Evolutionary conservation across 306 rosid species (phyloP), one percentile per base, ranked within the genome.

Genomic region (Neltuma alba): DNA sequence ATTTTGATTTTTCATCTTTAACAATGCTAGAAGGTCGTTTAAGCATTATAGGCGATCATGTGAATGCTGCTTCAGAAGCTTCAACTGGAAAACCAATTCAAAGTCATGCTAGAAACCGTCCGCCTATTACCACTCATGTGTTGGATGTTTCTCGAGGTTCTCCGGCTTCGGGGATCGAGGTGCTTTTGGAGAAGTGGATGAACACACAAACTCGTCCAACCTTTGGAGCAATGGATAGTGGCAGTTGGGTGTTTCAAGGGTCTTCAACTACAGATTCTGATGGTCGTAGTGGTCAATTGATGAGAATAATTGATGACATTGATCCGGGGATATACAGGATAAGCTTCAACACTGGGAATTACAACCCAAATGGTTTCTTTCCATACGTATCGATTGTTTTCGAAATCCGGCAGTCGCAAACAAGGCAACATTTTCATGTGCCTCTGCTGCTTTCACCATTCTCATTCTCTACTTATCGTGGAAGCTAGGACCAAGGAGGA

Each of bases 51-150:
- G 92, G 94, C 64, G 89, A 91, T 66, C 98, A 95, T 76, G 78
- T 91, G 70, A 77, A 77, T 69, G 88, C 90, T 70, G 75, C 83
- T 76, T 75, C 92, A 4, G 86, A 76, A 55, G 78, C 57, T 75
- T 75, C 85, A 68, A 48, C 87, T 13, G 87, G 77, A 23, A 88
- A 84, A 76, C 36, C 86, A 64, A 40, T 71, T 62, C 86, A 81
- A 78, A 47, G 27, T 66, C 70, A 86, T 42, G 52, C 91, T 40
- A 87, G 93, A 86, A 85, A 91, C 20, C 98, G 96, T 30, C 99
- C 99, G 9, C 98, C 99, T 8, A 91, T 95, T 27, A 95, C 98
- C 31, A 89, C 98, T 79, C 99, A 95, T 15, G 94, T 92, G 82
- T 83, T 95, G 87, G 96, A 95, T 83, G 85, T 91, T 77, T 82